Conservation (phyloP, 495 filamentous ascomycete genomes). For the Penicillium maclennaniae region DNA sequence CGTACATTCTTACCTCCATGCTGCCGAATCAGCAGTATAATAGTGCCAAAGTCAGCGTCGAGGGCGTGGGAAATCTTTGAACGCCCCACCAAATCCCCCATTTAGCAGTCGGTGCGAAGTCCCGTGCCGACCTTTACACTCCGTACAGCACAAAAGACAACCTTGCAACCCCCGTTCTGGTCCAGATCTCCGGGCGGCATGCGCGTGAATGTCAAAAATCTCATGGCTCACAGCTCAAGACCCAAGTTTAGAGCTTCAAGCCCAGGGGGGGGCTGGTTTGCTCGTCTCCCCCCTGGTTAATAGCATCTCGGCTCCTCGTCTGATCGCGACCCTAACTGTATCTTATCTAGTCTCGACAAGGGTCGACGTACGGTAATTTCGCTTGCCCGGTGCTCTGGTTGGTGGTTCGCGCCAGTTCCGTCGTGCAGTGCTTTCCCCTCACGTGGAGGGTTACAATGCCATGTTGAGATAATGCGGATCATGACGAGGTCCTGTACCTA, state of each 20-base stretch:
- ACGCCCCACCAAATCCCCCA: not conserved
- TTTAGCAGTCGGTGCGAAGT: not conserved
- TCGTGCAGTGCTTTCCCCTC: not conserved
- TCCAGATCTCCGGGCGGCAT: not conserved
- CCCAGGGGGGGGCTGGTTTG: not conserved
- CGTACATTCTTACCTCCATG: not conserved
- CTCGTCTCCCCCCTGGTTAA: not conserved
- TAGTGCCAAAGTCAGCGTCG: not conserved
- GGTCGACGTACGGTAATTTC: not conserved
- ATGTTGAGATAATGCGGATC: not conserved
- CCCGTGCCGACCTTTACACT: too few relatives aligned
- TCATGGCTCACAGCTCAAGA: not conserved
- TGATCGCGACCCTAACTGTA: not conserved
- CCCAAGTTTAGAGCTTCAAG: not conserved
- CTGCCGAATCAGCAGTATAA: not conserved
- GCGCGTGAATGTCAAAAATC: not conserved
- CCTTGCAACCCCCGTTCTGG: not conserved
- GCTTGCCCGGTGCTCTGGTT: not conserved
- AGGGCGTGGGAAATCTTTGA: not conserved
- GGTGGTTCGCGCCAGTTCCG: slow-evolving; percentile 5
- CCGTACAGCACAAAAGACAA: not conserved
- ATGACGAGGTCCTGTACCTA: not conserved
- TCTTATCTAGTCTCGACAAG: not conserved
- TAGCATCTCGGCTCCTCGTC: not conserved
- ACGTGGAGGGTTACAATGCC: not conserved